Base-by-base conservation (phyloP, 1,284 basidiomycete genomes). In the Microbotryomycetes sp. region DNA sequence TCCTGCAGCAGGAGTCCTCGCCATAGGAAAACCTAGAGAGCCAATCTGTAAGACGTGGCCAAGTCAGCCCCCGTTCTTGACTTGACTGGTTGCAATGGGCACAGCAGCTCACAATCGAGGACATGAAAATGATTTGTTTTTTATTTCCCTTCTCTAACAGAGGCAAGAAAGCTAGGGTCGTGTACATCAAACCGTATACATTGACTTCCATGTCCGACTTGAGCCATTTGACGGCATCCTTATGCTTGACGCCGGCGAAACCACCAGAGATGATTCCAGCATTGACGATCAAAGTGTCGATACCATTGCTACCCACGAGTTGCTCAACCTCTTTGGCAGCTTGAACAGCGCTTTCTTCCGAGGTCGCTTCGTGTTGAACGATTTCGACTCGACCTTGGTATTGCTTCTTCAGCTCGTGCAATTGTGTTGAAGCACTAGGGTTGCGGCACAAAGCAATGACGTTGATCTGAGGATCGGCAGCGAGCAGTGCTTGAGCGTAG, bases 361-460 rank as follows among this genome's bases (percentile, higher is more conserved):
- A 28, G 12, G 16, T 19, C 6, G 54, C 55, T 7, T 62, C 60
- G 1, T 52, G 46, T 47, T 57, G 36, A 15, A 62, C 49, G 46
- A 62, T 29, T 29, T 49, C 32, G 2, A 62, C 19, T 2, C 60
- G 22, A 3, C 29, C 60, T 16, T 49, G 23, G 28, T 52, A 45
- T 1, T n/a, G 47, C 6, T 48, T 16, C 26, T 57, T 57, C 48
- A 65, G 57, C 15, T 32, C 36, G 15, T 59, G 23, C n/a, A 68
- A 61, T 36, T 58, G 63, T 5, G 42, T 32, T 5, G 66, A 56
- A 12, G 45, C 52, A 19, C 22, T 4, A 1, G 66, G 66, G 50
- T 62, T 59, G 22, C 66, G 63, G 2, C 54, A 63, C 12, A 61
- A 57, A 4, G 66, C 66, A 31, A 68, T 49, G 32, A 65, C 29